phyloP scores from a whole-genome alignment of 1,139 yeast genomes.

The Taiozyma sp. region DNA sequence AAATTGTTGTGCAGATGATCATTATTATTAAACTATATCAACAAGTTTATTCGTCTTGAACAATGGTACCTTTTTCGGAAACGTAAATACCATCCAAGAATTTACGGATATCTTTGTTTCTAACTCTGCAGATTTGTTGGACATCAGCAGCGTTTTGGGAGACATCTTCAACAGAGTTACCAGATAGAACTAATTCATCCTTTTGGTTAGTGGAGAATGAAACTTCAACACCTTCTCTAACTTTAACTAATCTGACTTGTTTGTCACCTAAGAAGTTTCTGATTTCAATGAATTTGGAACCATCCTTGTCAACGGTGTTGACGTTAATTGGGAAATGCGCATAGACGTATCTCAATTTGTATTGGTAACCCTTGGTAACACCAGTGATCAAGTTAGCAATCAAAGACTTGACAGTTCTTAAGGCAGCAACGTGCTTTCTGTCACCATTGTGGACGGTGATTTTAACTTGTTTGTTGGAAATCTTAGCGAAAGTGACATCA shows the following conservation, averaged over 20 bases:
- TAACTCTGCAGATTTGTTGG: constrained; percentile 97
- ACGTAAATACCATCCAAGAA: constrained; percentile 99
- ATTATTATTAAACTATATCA: constrained; percentile 2
- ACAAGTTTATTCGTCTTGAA: constrained; percentile 30
- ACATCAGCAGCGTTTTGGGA: constrained; percentile 98
- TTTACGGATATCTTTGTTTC: constrained; percentile 99
- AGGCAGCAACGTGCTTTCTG: constrained; percentile 99
- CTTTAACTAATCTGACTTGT: constrained; percentile 83
- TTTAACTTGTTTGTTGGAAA: constrained; percentile 69
- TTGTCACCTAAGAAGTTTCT: constrained; percentile 99
- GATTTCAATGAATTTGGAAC: constrained; percentile 80
- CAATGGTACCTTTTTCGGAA: constrained; percentile 91
- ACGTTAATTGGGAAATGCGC: constrained; percentile 99
- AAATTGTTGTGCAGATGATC: constrained; percentile 8
- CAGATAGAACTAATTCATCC: constrained; percentile 90
- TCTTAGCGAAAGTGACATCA: constrained; percentile 86
- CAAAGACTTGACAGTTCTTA: constrained; percentile 97
- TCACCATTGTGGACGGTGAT: constrained; percentile 97
- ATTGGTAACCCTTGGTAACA: constrained; percentile 98
- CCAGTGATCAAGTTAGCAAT: constrained; percentile 94
- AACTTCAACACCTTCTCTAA: constrained; percentile 85
- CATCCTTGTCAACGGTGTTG: constrained; percentile 75
- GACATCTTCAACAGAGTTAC: constrained; percentile 97
- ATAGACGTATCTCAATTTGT: constrained; percentile 99
- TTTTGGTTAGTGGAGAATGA: constrained; percentile 81